Evolutionary conservation across 306 rosid species (phyloP).

Genomic region (Prosopis cineraria): DNA sequence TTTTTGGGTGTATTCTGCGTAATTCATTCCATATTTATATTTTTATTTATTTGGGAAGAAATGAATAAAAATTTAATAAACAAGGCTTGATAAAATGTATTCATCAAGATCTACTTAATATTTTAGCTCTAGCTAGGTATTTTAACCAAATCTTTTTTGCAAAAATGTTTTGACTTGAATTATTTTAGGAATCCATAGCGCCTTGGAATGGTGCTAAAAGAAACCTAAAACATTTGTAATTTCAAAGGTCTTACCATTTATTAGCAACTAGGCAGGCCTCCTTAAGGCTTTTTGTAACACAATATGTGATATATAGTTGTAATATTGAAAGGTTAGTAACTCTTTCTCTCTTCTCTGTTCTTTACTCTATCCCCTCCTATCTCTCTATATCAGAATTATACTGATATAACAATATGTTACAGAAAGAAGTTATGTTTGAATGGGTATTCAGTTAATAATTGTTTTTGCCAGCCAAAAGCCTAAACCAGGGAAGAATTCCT

Average conservation of each 20-base stretch:
- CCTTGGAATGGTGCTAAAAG: too few species aligned
- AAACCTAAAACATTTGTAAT: too few species aligned
- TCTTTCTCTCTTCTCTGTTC: too few species aligned
- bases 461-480: neutral
- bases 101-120: neutral
- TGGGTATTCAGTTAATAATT: conserved; percentile 12
- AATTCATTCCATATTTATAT: neutral
- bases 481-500: conserved; percentile 9
- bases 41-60: neutral
- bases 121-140: neutral
- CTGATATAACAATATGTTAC: conserved; percentile 18
- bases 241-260: too few species aligned
- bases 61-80: neutral
- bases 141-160: neutral
- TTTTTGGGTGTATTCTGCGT: too few species aligned
- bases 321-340: too few species aligned
- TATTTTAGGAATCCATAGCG: too few species aligned
- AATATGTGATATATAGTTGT: too few species aligned
- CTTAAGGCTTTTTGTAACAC: neutral
- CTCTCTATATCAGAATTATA: too few species aligned
- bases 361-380: too few species aligned
- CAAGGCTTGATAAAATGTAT: neutral
- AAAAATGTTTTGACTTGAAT: neutral
- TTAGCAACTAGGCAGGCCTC: too few species aligned
- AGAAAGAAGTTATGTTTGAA: conserved; percentile 12